These are phyloP conservation scores for Spatholobus suberectus DNA, from an alignment of 306 rosid genomes.

Conservation along the genomic window DNA sequence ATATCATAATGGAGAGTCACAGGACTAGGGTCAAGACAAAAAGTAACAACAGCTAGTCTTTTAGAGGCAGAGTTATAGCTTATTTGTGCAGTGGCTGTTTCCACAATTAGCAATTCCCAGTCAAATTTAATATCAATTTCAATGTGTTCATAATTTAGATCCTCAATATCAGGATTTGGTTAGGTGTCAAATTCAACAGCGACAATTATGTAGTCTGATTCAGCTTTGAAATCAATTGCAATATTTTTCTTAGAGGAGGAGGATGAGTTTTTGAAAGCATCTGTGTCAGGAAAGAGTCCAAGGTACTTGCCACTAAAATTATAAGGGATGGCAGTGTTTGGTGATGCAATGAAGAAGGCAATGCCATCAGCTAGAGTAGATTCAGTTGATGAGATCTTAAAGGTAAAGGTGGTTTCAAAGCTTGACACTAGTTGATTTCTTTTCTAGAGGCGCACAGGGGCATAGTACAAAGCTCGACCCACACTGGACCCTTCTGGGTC, in stretches of 20 bases:
- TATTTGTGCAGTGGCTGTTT: neutral
- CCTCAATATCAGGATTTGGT: neutral
- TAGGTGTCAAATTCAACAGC: conserved; percentile 46
- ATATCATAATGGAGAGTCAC: neutral
- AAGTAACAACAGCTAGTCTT: neutral
- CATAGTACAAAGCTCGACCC: neutral
- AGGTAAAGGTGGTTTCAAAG: conserved; percentile 27
- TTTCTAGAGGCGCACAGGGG: conserved; percentile 33
- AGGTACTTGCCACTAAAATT: neutral
- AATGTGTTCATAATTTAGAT: conserved; percentile 28
- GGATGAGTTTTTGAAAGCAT: neutral
- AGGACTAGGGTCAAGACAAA: neutral
- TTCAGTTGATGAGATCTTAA: neutral
- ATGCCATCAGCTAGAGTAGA: neutral
- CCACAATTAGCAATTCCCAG: too few relatives aligned
- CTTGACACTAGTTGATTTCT: neutral
- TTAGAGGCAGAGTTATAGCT: conserved; percentile 9
- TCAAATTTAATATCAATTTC: too few relatives aligned
- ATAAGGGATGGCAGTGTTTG: neutral
- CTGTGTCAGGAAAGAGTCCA: neutral
- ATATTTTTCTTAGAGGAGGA: too few relatives aligned
- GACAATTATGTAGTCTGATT: neutral
- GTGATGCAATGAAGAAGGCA: conserved; percentile 29
- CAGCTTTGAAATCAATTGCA: too few relatives aligned
- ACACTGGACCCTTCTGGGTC: neutral